Evolutionary conservation across 2,329 filamentous ascomycete genomes (phyloP), one percentile per base, ranked within the genome.

Genomic region (Pseudocercospora crystallina): DNA sequence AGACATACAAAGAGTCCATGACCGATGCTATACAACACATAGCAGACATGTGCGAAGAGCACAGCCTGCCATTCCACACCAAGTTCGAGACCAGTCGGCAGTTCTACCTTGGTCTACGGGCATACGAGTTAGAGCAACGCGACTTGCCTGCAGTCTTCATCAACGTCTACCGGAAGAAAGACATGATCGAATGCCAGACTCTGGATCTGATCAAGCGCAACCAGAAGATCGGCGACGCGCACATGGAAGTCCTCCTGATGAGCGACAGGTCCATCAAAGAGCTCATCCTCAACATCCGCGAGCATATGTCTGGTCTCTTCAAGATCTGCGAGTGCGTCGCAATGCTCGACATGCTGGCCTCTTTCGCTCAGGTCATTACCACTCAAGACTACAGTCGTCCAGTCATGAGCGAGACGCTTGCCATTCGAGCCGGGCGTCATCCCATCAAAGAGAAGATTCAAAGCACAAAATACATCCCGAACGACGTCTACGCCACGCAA

Each of bases 1-100:
- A 90, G 62, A 90, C 89, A 0, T 96, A 94, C 71, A 95, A 94
- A 61, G 92, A 97, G 67, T 83, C 87, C 1, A 94, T 85, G 5
- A 81, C 86, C 42, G 89, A 96, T 67, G 82, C 89, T 3, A 80
- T 86, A 59, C 78, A 86, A 44, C 82, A 92, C 65, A 77, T 92
- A 2, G 77, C 81, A 15, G 78, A 83, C 12, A 69, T 96, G 9
- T 81, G 81, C 64, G 72, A 73, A 49, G 74, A 78, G 14, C 75
- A 85, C 61, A 74, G 80, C 2, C 68, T 95, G 2, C 67, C 72
- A 1, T 74, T 88, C 4, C 80, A 86, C 31, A 74, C 95, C 14
- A 88, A 84, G 61, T 97, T 82, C 61, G 91, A 96, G 54, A 81
- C 80, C 30, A 78, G 80, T 13, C 85, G 92, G 10, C 85, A 88